phyloP scores from a whole-genome alignment of 257 asterid species.

The Lithospermum erythrorhizon region DNA sequence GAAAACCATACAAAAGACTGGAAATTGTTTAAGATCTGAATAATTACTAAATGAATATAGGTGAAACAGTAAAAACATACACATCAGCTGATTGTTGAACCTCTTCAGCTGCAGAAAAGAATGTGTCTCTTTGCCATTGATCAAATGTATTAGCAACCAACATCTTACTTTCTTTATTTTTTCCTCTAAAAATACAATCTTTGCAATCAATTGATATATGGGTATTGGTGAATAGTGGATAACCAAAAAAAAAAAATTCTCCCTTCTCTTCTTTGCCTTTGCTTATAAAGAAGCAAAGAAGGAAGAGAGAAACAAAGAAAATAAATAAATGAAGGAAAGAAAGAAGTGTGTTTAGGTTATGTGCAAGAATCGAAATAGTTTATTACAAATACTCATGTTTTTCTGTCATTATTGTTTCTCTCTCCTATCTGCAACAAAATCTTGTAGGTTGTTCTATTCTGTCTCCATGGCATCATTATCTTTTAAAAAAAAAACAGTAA shows the following conservation, averaged over 20 bases:
- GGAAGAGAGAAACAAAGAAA: conserved; percentile 38
- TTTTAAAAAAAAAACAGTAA: no score
- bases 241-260: conserved; percentile 11
- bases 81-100: conserved; percentile 82
- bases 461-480: no score
- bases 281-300: conserved; percentile 22
- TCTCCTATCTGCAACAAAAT: no score
- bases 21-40: no score
- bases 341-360: conserved; percentile 18
- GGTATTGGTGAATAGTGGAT: background rate
- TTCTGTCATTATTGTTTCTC: no score
- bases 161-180: conserved; percentile 27
- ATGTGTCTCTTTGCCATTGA: conserved; percentile 83
- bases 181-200: background rate
- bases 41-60: conserved; percentile 16
- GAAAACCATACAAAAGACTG: background rate
- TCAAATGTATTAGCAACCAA: conserved; percentile 78
- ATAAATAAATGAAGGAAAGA: conserved; percentile 19
- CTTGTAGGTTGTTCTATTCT: no score
- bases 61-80: conserved; percentile 21
- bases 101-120: conserved; percentile 91
- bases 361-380: no score
- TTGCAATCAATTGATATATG: background rate
- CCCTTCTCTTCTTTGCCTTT: conserved; percentile 38
- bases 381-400: no score